Base-by-base conservation (phyloP, 2,329 filamentous ascomycete species). In the Diplodia scrobiculata region DNA sequence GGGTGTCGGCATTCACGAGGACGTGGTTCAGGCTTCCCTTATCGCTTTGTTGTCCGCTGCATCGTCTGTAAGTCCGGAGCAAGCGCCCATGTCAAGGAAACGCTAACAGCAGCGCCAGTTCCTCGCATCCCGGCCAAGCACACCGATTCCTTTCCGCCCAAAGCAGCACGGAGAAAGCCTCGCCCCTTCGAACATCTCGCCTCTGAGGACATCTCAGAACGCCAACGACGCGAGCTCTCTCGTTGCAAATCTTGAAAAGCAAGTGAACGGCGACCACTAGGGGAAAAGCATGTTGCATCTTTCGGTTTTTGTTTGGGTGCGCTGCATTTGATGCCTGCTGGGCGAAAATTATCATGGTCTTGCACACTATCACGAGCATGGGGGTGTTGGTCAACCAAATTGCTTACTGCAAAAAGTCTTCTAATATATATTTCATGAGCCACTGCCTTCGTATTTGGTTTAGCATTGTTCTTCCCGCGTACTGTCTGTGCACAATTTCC, bases 1-100 rank as follows among this genome's bases (percentile, higher is more conserved):
- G 92, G 92, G 92, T 71, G 90, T 97, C 6, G 92, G 91, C 38
- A 91, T 97, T 71, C 91, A 97, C 76, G 89, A 94, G 76, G 94
- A 97, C 81, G 91, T 96, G 68, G 91, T 96, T 21, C 91, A 96
- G 78, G 92, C 91, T 72, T 93, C 89, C 77, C 84, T 97, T 74
- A 90, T 92, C 76, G 93, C 93, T 67, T 82, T 97, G 71, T 82
- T 97, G 76, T 90, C 89, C 71, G 93, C 92, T 59, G 92, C 93
- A 64, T 91, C 88, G 77, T 94, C 90, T 74, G 92, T 96, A 82
- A 86, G 90, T 84, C 68, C 67, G 59, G 53, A 13, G 2, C 17
- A 32, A 50, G 38, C 29, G 62, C 38, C 62, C 50, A 32, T 36
- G 38, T 47, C 17, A 55, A 65, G 51, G 7, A 45, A 65, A 55